Conservation (phyloP, 2,329 filamentous ascomycete species). For the Penicillium paneum region DNA sequence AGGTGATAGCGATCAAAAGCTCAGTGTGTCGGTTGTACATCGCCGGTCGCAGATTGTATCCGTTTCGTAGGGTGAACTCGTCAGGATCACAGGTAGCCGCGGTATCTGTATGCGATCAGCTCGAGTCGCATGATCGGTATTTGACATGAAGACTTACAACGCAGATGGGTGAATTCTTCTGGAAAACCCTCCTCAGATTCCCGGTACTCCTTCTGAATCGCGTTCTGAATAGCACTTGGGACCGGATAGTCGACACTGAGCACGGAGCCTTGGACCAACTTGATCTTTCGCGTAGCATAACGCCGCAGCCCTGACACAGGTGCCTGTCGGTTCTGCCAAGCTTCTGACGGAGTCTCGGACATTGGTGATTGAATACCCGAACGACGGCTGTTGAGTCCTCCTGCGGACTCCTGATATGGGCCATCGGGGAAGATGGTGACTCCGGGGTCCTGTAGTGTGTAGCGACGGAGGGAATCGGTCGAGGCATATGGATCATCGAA, state of each 20-base stretch:
- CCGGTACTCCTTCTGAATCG: slow-evolving; percentile 86
- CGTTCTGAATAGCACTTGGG: slow-evolving; percentile 94
- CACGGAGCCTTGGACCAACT: slow-evolving; percentile 93
- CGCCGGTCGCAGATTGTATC: slow-evolving; percentile 92
- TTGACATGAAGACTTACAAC: slow-evolving; percentile 55
- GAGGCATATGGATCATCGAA: slow-evolving; percentile 49
- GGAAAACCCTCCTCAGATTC: slow-evolving; percentile 76
- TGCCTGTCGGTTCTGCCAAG: slow-evolving; percentile 74
- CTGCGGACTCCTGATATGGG: slow-evolving; percentile 58
- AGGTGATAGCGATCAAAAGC: slow-evolving; percentile 93
- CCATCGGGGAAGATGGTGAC: slow-evolving; percentile 54
- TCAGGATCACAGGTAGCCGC: slow-evolving; percentile 96
- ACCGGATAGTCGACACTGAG: slow-evolving; percentile 96
- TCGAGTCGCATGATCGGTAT: not conserved
- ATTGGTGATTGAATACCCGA: slow-evolving; percentile 53
- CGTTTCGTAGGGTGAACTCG: slow-evolving; percentile 97
- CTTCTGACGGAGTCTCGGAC: slow-evolving; percentile 64
- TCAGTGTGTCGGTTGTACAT: slow-evolving; percentile 99
- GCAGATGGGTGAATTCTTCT: slow-evolving; percentile 96
- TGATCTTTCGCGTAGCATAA: slow-evolving; percentile 93
- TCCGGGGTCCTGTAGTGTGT: slow-evolving; percentile 47
- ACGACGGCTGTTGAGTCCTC: slow-evolving; percentile 46
- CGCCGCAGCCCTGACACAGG: slow-evolving; percentile 66
- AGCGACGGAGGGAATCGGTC: slow-evolving; percentile 31
- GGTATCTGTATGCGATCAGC: slow-evolving; percentile 58